Evolutionary conservation across 108 stramenopile species (phyloP).

Genomic region (Aurantiochytrium sp.): DNA sequence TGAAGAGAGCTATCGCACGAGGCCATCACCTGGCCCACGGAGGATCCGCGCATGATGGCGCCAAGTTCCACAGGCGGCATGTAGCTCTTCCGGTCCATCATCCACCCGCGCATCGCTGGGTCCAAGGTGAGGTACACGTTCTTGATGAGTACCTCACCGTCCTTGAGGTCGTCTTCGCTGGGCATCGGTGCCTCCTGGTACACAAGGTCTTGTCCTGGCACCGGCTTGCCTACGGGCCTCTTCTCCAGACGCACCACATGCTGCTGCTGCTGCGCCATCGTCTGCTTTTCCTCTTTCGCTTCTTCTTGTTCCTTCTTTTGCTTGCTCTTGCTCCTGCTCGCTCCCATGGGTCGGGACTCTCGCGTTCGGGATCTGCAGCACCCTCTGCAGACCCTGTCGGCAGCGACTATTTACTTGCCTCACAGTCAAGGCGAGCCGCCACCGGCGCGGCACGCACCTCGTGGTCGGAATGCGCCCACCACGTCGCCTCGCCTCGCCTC

Average conservation of each 20-base stretch:
- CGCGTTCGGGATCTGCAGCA: too few species aligned
- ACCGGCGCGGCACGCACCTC: too few species aligned
- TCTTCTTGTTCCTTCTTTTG: too few species aligned
- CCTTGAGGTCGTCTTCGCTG: background rate
- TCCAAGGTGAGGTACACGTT: slow-evolving; percentile 26
- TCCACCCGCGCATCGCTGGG: slow-evolving; percentile 35
- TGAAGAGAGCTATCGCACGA: background rate
- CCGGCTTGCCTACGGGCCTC: slow-evolving; percentile 8
- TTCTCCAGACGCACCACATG: slow-evolving; percentile 22
- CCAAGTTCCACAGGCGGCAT: slow-evolving; percentile 23
- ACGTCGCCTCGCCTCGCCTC: too few species aligned
- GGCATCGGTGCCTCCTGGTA: background rate
- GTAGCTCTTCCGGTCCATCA: slow-evolving; percentile 23
- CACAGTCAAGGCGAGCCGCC: too few species aligned
- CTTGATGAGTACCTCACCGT: slow-evolving; percentile 19
- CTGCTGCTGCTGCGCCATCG: background rate
- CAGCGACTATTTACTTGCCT: too few species aligned
- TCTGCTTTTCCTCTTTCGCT: too few species aligned
- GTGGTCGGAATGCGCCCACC: too few species aligned
- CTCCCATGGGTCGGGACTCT: too few species aligned
- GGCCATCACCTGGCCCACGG: slow-evolving; percentile 21
- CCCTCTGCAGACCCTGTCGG: too few species aligned
- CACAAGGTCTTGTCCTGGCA: slow-evolving; percentile 19
- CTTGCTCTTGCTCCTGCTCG: too few species aligned
- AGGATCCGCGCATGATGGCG: slow-evolving; percentile 24